phyloP scores from a whole-genome alignment of 73 alveolate species.

The Paramecium tetraurelia region DNA sequence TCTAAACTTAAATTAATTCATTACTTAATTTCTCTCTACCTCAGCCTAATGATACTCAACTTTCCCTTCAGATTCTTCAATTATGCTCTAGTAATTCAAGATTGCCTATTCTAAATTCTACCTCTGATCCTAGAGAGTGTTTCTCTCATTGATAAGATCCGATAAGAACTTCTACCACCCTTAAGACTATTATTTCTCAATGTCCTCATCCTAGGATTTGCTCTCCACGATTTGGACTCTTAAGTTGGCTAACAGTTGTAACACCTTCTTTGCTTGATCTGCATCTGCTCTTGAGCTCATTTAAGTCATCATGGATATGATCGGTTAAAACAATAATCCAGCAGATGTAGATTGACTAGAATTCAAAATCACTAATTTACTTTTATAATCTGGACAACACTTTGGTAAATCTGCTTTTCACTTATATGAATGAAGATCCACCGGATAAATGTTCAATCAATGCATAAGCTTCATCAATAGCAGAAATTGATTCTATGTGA shows the following conservation, averaged over 20 bases:
- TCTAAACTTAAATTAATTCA: background rate
- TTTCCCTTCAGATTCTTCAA: constrained; percentile 47
- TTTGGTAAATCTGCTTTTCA: background rate
- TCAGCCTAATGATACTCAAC: constrained; percentile 29
- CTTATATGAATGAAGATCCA: constrained; percentile 41
- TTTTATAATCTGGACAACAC: background rate
- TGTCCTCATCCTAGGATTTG: constrained; percentile 36
- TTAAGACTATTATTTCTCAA: constrained; percentile 10
- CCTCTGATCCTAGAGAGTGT: constrained; percentile 22
- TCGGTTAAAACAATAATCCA: constrained; percentile 11
- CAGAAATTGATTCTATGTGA: background rate
- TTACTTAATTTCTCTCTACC: constrained; percentile 35
- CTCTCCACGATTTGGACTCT: constrained; percentile 3
- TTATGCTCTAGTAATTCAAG: constrained; percentile 16
- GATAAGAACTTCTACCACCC: constrained; percentile 30
- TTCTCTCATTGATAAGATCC: constrained; percentile 14
- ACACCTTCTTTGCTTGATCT: constrained; percentile 13
- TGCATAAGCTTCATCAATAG: constrained; percentile 48
- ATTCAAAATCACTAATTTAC: background rate
- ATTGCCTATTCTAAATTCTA: constrained; percentile 46
- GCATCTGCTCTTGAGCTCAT: background rate
- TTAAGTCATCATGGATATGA: background rate
- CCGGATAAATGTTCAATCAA: constrained; percentile 43
- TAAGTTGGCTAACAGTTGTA: background rate
- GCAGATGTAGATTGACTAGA: background rate